Evolutionary conservation across 441 rosid species (phyloP), one percentile per base, ranked within the genome.

Genomic region (Corymbia citriodora): DNA sequence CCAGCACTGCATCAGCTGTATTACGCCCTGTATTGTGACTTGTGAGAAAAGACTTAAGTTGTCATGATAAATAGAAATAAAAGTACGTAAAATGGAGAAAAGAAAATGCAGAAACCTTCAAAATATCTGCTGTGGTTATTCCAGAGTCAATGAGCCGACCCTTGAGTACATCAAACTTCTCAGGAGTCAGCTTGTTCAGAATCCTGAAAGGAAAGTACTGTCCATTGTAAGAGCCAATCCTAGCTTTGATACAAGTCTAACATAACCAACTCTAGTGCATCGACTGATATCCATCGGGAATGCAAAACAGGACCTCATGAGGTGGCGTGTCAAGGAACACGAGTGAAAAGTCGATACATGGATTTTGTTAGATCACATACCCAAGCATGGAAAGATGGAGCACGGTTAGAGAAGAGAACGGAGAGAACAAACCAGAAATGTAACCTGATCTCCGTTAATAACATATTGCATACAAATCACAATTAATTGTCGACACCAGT

Each of bases 81-180:
- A 36, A 52, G 19, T 49, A 25, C 48, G 27, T 55, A 55, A 50
- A 53, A 53, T 33, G 52, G 13, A 14, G 55, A 31, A 68, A 45
- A 68, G 36, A 68, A 33, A 12, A 45, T 53, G 53, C 40, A 54
- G 45, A 63, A 63, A 89, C 91, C 89, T 63, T 89, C 57, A 65
- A 87, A n/a, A 89, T 89, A 52, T 87, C 48, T 29, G 36, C 89
- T 33, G 83, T 29, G 18, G 88, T 86, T 55, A 87, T 89, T 25
- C 91, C 91, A 85, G 85, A 89, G 55, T 89, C 82, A 49, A 87
- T 87, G 12, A 89, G 88, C 52, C 87, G 53, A 61, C 86, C 89
- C 89, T 89, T 86, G 61, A 65, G 91, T 59, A 89, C 19, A 89
- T 87, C 91, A 85, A 89, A 89, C 89, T 89, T 52, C 85, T 61